Base-by-base conservation (phyloP, 169 alveolate species). In the Plasmodium vinckei region DNA sequence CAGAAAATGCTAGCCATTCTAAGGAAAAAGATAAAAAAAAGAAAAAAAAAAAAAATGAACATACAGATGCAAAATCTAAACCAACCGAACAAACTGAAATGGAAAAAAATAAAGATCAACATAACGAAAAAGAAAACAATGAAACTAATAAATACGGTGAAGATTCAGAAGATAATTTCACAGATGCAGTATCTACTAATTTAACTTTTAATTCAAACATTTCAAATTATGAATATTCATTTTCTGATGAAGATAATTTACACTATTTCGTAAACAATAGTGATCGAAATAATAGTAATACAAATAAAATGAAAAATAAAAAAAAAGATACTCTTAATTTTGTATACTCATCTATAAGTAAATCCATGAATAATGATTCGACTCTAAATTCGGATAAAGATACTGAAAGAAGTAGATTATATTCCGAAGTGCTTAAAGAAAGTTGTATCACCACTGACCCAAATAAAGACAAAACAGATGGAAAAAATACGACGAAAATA, bases 181-280 rank as follows among this genome's bases (percentile, higher is more conserved):
- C 88, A n/a, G 71, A 63, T 44, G 63, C 51, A 12, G 69, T 61
- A 46, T 75, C 88, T 3, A 61, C 77, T 12, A 61, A 75, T 21
- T 46, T 75, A 75, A 75, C 88, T n/a, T 75, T 75, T 27, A 49
- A 75, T 75, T 75, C 88, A 0, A 75, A 75, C 23, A 60, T 75
- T 10, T 63, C 88, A 9, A 39, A 63, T 63, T 47, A 27, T 25
- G 73, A 21, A 33, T 42, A 63, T 19, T 47, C 49, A 7, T 23
- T 13, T 60, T 75, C 75, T 5, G 88, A 75, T n/a, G 71, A 56
- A 5, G 88, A 75, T 49, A 51, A 75, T 49, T 12, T 0, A 54
- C 54, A 47, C 21, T 47, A 61, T 33, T 54, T 19, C 23, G 23
- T 27, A 5, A 49, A 2, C 7, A 47, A 17, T 23, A 75, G 51